Conservation (phyloP, 2,329 filamentous ascomycete genomes). For the Penicillium sp. region DNA sequence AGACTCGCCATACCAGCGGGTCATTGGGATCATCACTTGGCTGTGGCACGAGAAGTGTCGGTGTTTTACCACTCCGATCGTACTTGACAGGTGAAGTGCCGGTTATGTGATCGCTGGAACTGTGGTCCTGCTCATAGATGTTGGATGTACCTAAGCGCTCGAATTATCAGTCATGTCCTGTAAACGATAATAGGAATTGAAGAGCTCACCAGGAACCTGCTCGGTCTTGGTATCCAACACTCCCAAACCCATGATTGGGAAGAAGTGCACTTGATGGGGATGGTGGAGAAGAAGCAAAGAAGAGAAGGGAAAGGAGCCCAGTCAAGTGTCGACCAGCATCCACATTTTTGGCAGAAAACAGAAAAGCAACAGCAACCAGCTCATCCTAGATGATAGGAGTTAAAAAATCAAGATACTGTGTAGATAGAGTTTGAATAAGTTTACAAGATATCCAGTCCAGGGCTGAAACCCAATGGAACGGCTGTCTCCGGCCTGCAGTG, state of each 20-base stretch:
- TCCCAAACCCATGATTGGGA: constrained; percentile 59
- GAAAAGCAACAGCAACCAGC: not conserved
- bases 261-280: not conserved
- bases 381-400: not conserved
- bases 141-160: constrained; percentile 40
- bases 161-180: not conserved
- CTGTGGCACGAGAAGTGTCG: constrained; percentile 82
- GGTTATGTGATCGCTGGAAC: constrained; percentile 28
- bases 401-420: not conserved
- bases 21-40: constrained; percentile 89
- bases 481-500: not conserved
- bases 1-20: constrained; percentile 58
- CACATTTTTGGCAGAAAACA: not conserved
- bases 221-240: constrained; percentile 62
- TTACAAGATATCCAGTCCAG: not conserved
- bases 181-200: constrained; percentile 14
- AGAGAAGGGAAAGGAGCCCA: not conserved
- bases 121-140: constrained; percentile 58
- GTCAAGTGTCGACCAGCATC: not conserved
- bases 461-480: not conserved
- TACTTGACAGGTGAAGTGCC: constrained; percentile 58
- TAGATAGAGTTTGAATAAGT: not conserved
- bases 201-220: constrained; percentile 64
- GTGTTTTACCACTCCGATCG: constrained; percentile 59
- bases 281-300: not conserved